Conservation (phyloP, 108 stramenopile genomes). For the Pseudonitzschia delicatissima region DNA sequence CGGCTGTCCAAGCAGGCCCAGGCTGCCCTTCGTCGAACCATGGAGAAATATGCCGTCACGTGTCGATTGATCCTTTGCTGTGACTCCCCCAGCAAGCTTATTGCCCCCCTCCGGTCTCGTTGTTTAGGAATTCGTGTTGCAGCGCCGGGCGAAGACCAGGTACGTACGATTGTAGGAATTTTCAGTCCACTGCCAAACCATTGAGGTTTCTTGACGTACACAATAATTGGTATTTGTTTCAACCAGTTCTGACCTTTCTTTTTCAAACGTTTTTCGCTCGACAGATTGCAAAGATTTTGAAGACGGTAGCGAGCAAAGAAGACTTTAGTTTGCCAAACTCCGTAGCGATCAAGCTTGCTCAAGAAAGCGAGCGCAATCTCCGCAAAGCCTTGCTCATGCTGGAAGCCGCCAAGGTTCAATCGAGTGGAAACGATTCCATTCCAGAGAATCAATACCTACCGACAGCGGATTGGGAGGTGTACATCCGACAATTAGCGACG, state of each 20-base stretch:
- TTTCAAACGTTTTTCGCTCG: neutral
- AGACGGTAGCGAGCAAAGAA: conserved; percentile 77
- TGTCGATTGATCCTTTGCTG: conserved; percentile 95
- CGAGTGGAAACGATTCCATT: conserved; percentile 38
- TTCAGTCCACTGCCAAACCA: too few relatives aligned
- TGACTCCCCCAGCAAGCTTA: conserved; percentile 85
- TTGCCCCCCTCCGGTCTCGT: conserved; percentile 93
- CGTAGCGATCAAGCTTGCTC: conserved; percentile 76
- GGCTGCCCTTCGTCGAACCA: conserved; percentile 93
- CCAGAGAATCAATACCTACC: conserved; percentile 45
- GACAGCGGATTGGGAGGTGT: conserved; percentile 95
- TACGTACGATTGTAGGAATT: conserved; percentile 25
- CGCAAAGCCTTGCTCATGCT: conserved; percentile 96
- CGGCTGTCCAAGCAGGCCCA: conserved; percentile 90
- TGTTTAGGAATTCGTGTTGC: conserved; percentile 95
- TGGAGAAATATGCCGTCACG: conserved; percentile 95
- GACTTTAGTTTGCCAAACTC: conserved; percentile 61
- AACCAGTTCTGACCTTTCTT: neutral
- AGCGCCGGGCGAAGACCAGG: conserved; percentile 80
- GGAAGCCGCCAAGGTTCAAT: conserved; percentile 88
- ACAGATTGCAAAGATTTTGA: conserved; percentile 74
- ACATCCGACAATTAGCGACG: conserved; percentile 85
- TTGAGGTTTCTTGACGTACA: too few relatives aligned
- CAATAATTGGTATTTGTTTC: too few relatives aligned
- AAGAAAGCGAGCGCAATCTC: conserved; percentile 84